These are phyloP conservation scores for Fusarium sororula DNA, from an alignment of 2,329 filamentous ascomycete genomes.

Conservation along the genomic window DNA sequence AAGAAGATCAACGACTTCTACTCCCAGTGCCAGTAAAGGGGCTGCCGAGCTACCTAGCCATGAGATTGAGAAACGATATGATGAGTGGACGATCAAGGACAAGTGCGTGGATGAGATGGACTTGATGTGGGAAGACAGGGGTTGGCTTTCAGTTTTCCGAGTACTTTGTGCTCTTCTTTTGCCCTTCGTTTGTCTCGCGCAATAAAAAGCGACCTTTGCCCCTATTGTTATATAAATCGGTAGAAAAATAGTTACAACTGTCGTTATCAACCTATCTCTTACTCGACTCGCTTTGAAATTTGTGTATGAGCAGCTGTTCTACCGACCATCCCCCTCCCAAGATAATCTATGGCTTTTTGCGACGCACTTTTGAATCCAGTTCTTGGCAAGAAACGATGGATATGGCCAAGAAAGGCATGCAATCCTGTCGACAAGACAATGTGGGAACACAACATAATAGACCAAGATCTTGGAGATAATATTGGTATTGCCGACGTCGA, in stretches of 20 bases:
- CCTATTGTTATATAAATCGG: constrained; percentile 19
- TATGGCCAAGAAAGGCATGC: neutral
- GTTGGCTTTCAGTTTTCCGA: constrained; percentile 4
- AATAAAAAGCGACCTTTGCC: constrained; percentile 20
- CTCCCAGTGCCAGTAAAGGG: constrained; percentile 52
- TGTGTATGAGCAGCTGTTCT: neutral
- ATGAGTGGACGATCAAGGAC: neutral
- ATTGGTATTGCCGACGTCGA: neutral
- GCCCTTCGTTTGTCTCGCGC: constrained; percentile 22
- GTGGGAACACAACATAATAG: neutral
- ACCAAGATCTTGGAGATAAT: neutral
- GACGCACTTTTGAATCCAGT: neutral
- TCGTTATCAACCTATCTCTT: constrained; percentile 16
- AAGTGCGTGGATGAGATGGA: neutral
- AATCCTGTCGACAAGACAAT: neutral
- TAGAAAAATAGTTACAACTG: constrained; percentile 28
- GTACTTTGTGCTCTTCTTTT: constrained; percentile 8
- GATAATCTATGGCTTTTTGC: neutral
- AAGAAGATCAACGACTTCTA: constrained; percentile 51
- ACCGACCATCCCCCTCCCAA: neutral
- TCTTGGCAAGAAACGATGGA: neutral
- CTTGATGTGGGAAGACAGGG: neutral
- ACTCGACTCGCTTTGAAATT: neutral
- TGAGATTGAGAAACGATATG: neutral
- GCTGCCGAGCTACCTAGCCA: neutral